Evolutionary conservation across 352 stramenopile species (phyloP).

Genomic region (Saprolegnia diclina): DNA sequence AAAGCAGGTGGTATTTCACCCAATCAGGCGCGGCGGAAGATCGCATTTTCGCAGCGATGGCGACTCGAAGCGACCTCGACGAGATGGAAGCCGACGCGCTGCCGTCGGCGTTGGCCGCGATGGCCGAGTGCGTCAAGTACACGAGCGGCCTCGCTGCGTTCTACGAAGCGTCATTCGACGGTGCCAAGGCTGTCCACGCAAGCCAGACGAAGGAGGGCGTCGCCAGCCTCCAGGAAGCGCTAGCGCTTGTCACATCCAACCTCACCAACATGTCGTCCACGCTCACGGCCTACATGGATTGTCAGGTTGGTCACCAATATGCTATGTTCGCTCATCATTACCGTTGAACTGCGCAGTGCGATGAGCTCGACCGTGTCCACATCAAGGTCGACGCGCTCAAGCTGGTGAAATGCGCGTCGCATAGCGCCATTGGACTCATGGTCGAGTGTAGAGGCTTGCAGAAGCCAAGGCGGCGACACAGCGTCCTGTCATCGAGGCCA

Average conservation of each 20-base stretch:
- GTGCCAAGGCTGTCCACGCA: not conserved
- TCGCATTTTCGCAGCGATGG: not conserved
- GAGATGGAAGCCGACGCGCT: slow-evolving; percentile 2
- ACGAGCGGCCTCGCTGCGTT: slow-evolving; percentile 3
- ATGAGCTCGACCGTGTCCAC: not conserved
- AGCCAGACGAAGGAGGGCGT: slow-evolving; percentile 1
- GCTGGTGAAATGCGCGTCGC: not conserved
- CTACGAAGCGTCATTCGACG: slow-evolving; percentile 2
- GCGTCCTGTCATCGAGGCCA: not conserved
- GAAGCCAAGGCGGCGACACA: not conserved
- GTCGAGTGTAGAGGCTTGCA: not conserved
- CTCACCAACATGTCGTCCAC: slow-evolving; percentile 1
- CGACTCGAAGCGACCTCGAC: not conserved
- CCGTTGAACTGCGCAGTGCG: not conserved
- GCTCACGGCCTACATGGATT: slow-evolving; percentile 1
- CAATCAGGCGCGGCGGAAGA: not conserved
- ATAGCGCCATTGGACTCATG: not conserved
- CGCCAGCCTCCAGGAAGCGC: not conserved
- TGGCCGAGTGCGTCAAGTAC: not conserved
- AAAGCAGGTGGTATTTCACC: not conserved
- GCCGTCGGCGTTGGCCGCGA: not conserved
- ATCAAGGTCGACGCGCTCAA: not conserved
- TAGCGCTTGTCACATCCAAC: slow-evolving; percentile 3
- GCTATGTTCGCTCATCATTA: not conserved
- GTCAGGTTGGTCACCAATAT: slow-evolving; percentile 5